Evolutionary conservation across 1,284 basidiomycete genomes (phyloP), one percentile per base, ranked within the genome.

Genomic region (Apiotrichum akiyoshidainum): DNA sequence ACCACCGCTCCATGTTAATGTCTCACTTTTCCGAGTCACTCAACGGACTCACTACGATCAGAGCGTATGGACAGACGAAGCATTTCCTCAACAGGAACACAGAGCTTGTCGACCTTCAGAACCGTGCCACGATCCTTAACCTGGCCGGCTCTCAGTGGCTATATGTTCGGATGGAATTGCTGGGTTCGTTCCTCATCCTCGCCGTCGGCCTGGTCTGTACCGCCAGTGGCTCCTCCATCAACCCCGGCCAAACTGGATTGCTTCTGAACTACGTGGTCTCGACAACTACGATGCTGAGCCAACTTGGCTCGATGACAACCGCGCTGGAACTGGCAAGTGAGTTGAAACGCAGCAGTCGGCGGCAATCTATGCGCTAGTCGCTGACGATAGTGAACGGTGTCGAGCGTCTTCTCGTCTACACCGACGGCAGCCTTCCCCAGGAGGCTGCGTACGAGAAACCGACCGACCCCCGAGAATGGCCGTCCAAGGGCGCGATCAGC

Each of bases 1-100:
- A 86, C 77, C 79, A 88, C 16, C 84, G 87, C 42, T 86, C 85
- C 0, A 73, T 86, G 26, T 80, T 92, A 13, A 92, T 91, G 70
- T 83, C 87, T 1, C 90, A 91, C 77, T 87, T 92, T 68, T 85
- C 86, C 1, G 90, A 93, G 76, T 87, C 87, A 34, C 78, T 92
- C 2, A 85, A 71, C 0, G 89, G 89, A 4, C 76, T 91, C 11
- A 81, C 87, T 0, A 92, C 88, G 0, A 87, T 92, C 48, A 83
- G 88, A 21, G 86, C 86, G 42, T 89, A 87, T 65, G 83, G 84
- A 21, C 85, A 85, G 66, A 81, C 83, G 2, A 68, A 79, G 1
- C 80, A 85, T 16, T 90, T 92, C 73, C 74, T 89, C 55, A 71
- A 78, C 26, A 83, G 85, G 50, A 89, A 89, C 70, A 81, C 84